Base-by-base conservation (phyloP, 2,329 filamentous ascomycete genomes). In the Sarocladium oryzae region DNA sequence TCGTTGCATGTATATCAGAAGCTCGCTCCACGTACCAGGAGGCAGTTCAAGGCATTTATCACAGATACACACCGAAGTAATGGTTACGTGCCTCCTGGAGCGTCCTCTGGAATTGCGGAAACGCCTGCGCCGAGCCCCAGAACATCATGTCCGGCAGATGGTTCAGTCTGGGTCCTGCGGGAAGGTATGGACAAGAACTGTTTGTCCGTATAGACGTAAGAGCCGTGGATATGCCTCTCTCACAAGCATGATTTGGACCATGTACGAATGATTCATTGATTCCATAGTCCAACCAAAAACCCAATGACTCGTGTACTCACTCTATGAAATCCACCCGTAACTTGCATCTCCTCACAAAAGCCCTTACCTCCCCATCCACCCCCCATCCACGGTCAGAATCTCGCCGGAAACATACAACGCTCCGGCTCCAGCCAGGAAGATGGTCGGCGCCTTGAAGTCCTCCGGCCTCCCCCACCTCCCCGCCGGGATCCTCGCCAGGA, bases 301-400 rank as follows among this genome's bases (percentile, higher is more conserved):
- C 90, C 56, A 81, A 78, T 52, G 79, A 88, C 73, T 96, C 91
- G 61, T 87, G 85, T 55, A 91, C 91, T n/a, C n/a, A n/a, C n/a
- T n/a, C n/a, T n/a, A n/a, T n/a, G n/a, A n/a, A n/a, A 30, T 13
- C 28, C 7, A 13, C 28, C 28, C 28, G 7, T 30, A 30, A 30
- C 28, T 30, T 40, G n/a, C n/a, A 7, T 40, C 37, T n/a, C n/a
- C n/a, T n/a, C n/a, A n/a, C n/a, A n/a, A n/a, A n/a, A n/a, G n/a
- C n/a, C n/a, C n/a, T n/a, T 40, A 91, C 73, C 86, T 74, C 2
- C 85, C 87, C 87, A 92, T 90, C 88, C 87, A 93, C n/a, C 88
- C 88, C 5, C 88, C 88, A 69, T 93, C 89, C 43, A 93, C 86
- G 21, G 84, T 83, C 54, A 92, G 62, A 4, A 88, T 72, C 68